Conservation (phyloP, 306 rosid species). For the Cucurbita ficifolia region DNA sequence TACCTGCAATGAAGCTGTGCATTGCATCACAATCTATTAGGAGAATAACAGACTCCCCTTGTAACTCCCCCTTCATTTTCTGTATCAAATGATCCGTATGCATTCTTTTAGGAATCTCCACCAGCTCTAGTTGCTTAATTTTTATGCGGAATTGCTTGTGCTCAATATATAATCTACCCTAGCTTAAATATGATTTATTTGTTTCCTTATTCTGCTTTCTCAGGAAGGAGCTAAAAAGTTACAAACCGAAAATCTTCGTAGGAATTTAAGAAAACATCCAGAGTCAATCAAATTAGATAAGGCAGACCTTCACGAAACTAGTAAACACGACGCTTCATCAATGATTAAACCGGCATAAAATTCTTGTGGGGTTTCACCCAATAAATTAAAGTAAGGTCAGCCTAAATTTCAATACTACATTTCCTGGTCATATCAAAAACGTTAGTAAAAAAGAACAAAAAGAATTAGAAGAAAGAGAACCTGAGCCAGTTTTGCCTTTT, state of each 20-base stretch:
- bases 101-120: too few species aligned
- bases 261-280: neutral
- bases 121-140: too few species aligned
- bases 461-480: conserved; percentile 12
- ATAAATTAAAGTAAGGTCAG: neutral
- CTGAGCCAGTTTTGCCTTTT: conserved; percentile 74
- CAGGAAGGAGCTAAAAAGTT: neutral
- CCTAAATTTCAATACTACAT: neutral
- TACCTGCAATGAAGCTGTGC: too few species aligned
- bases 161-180: too few species aligned
- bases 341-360: neutral
- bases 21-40: too few species aligned
- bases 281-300: neutral
- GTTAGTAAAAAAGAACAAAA: neutral
- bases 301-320: neutral
- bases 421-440: neutral
- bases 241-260: neutral
- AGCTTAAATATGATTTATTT: too few species aligned
- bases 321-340: neutral
- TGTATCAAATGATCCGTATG: too few species aligned
- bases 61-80: too few species aligned
- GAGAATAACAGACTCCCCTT: too few species aligned
- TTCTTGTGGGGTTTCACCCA: neutral
- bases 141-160: too few species aligned
- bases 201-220: too few species aligned